Percentiles rank a stretch among this genome's conserved stretches.
Conservation (phyloP, 139 green algal species). For the Klebsormidium nitens region DNA sequence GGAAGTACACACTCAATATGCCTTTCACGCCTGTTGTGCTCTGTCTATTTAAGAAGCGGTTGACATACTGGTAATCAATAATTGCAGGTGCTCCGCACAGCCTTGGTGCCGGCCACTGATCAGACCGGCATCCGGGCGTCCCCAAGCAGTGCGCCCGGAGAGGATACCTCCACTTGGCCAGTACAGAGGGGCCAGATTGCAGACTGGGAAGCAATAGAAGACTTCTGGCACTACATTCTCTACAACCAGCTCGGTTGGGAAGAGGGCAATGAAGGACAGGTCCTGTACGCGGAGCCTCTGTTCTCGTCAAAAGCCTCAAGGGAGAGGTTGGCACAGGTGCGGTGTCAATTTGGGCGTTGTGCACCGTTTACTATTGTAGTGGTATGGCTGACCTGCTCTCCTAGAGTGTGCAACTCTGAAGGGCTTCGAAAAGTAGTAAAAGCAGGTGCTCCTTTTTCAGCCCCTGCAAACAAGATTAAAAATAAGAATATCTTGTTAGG, state of each 20-base stretch:
- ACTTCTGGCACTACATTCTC: slow-evolving; percentile 33
- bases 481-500: too few species aligned
- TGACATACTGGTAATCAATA: neutral
- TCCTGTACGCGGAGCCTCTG: slow-evolving; percentile 33
- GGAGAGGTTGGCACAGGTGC: neutral
- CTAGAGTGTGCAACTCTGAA: too few species aligned
- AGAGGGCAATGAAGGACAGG: slow-evolving; percentile 24
- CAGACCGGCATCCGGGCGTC: neutral
- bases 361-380: too few species aligned
- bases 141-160: neutral
- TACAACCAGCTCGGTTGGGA: slow-evolving; percentile 40
- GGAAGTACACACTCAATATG: too few species aligned
- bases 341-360: neutral
- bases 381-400: too few species aligned
- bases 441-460: too few species aligned
- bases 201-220: slow-evolving; percentile 39
- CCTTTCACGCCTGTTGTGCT: too few species aligned
- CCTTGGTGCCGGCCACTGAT: neutral
- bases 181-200: slow-evolving; percentile 25
- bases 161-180: neutral
- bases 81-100: neutral
- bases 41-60: neutral
- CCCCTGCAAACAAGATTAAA: too few species aligned
- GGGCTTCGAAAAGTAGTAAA: too few species aligned
- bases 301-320: slow-evolving; percentile 11